Base-by-base conservation (phyloP, 1,284 basidiomycete species). In the Anthracocystis walkeri region DNA sequence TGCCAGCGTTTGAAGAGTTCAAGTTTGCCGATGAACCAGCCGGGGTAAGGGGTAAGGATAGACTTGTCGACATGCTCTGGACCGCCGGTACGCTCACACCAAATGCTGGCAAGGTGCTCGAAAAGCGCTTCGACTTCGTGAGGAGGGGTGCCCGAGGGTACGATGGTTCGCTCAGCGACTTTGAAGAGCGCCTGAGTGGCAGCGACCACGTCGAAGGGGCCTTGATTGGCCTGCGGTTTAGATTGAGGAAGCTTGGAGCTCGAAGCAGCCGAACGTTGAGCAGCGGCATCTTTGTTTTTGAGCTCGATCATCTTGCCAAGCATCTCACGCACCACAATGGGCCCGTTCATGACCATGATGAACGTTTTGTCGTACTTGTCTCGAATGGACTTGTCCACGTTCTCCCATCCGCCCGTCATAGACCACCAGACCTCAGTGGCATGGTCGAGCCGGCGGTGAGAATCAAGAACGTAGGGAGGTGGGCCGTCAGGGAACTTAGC, bases 31-130 rank as follows among this genome's bases (percentile, higher is more conserved):
- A 55, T n/a, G 41, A 55, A 55, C 53, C 53, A 55, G 10, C 12
- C 8, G 16, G 53, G 53, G 23, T 44, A 55, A 29, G 25, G 7
- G 2, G 25, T 25, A 7, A 55, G 40, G 29, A 55, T 16, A 29
- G 29, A 33, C 21, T 58, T 27, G 55, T 40, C 25, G 35, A 58
- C 23, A 16, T 18, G 16, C 14, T 35, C 1, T 7, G 23, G 44
- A 25, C 55, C 35, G 25, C 55, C 45, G n/a, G 57, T 58, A 18
- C 40, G 25, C n/a, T 58, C 7, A 45, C 57, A 58, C 48, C 57
- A 58, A 38, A 49, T 49, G 5, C 18, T 27, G 33, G 25, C 35
- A 14, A 49, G 35, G 4, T 23, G 11, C 2, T 29, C 18, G 20
- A 58, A 46, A 7, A 56, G 7, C 7, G 11, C 21, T 14, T 46